Evolutionary conservation across 2,329 filamentous ascomycete genomes (phyloP).

Genomic region (Trichoderma asperellum): DNA sequence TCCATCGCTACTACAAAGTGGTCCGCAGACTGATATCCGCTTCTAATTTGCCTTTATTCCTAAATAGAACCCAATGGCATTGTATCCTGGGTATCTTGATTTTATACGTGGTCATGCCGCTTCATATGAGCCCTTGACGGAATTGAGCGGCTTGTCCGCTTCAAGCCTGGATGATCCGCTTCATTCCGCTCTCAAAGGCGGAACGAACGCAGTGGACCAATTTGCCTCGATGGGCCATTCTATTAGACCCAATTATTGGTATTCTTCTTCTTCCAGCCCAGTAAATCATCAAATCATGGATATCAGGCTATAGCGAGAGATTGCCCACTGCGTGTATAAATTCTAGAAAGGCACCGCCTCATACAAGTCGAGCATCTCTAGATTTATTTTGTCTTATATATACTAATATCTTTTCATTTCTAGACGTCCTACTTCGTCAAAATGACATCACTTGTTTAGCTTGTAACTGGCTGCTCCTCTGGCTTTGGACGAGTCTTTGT

Average conservation of each 20-base stretch:
- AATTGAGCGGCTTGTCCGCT: conserved; percentile 1
- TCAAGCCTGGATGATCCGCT: background rate
- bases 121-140: too few relatives aligned
- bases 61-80: too few relatives aligned
- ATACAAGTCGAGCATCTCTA: background rate
- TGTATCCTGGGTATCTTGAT: too few relatives aligned
- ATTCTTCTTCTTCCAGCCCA: too few relatives aligned
- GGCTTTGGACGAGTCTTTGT: conserved; percentile 18
- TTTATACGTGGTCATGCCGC: too few relatives aligned
- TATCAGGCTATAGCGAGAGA: background rate
- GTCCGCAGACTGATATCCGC: too few relatives aligned
- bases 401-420: background rate
- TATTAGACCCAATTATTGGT: too few relatives aligned
- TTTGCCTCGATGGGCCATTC: background rate
- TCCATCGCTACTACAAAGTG: too few relatives aligned
- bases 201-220: background rate
- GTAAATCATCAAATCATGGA: too few relatives aligned
- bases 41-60: too few relatives aligned
- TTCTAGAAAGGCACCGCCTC: background rate
- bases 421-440: background rate
- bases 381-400: background rate
- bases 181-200: background rate
- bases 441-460: conserved; percentile 44
- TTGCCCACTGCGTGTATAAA: background rate
- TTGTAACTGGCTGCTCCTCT: conserved; percentile 27